Evolutionary conservation across 1,139 yeast species (phyloP).

Genomic region (Candida sanyaensis): DNA sequence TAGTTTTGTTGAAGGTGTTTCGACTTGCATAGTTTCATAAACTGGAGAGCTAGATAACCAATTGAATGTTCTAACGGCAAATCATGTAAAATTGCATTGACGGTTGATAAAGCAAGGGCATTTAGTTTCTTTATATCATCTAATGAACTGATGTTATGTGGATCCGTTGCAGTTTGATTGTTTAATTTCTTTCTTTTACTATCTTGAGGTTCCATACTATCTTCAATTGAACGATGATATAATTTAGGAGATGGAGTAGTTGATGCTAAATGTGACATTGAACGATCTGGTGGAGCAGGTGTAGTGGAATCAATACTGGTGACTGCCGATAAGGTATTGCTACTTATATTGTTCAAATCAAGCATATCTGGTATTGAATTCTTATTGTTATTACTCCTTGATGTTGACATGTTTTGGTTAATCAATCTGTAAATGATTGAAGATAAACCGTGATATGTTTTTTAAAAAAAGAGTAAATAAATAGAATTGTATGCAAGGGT

Average conservation of each 20-base stretch:
- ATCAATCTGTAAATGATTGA: neutral
- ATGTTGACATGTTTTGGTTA: neutral
- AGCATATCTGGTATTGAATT: neutral
- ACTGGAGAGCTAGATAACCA: slow-evolving; percentile 28
- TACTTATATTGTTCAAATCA: slow-evolving; percentile 4
- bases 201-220: slow-evolving; percentile 2
- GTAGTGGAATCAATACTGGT: neutral
- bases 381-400: neutral
- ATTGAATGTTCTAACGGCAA: slow-evolving; percentile 22
- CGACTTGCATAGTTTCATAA: slow-evolving; percentile 36
- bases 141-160: neutral
- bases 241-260: slow-evolving; percentile 3
- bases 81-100: slow-evolving; percentile 24
- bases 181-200: slow-evolving; percentile 9
- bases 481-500: too few species aligned
- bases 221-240: slow-evolving; percentile 2
- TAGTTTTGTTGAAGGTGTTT: slow-evolving; percentile 35
- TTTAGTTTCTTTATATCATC: neutral
- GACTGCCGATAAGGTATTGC: slow-evolving; percentile 1
- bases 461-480: neutral
- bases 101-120: slow-evolving; percentile 3
- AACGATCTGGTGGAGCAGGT: neutral
- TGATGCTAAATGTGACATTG: slow-evolving; percentile 4
- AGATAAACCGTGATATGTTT: too few species aligned
- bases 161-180: neutral